These are phyloP conservation scores for Salix brachista DNA, from an alignment of 345 rosid genomes.

Conservation along the genomic window DNA sequence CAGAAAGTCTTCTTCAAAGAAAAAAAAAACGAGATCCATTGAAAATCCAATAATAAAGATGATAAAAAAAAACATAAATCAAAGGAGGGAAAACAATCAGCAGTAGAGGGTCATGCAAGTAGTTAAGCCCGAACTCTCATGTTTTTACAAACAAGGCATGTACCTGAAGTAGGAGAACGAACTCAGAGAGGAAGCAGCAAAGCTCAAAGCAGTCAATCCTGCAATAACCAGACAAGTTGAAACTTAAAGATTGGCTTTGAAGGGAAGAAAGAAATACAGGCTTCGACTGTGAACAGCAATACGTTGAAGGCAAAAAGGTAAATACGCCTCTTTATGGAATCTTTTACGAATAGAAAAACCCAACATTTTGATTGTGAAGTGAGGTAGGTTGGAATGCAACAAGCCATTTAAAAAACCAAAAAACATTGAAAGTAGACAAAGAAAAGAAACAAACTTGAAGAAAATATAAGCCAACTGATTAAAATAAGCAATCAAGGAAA, in stretches of 20 bases:
- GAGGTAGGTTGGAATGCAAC: slow-evolving; percentile 30
- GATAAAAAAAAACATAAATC: too few relatives aligned
- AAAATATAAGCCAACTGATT: neutral
- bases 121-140: neutral
- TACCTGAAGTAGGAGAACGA: slow-evolving; percentile 26
- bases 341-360: neutral
- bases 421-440: slow-evolving; percentile 6
- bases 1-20: neutral
- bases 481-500: slow-evolving; percentile 4
- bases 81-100: neutral
- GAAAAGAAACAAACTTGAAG: slow-evolving; percentile 8
- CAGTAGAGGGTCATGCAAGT: neutral
- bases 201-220: slow-evolving; percentile 18
- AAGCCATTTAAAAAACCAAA: slow-evolving; percentile 19
- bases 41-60: neutral
- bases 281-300: slow-evolving; percentile 25
- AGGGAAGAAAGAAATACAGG: slow-evolving; percentile 11
- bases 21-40: neutral
- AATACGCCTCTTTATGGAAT: slow-evolving; percentile 6
- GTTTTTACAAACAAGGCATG: neutral
- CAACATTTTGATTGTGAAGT: slow-evolving; percentile 19
- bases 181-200: slow-evolving; percentile 8
- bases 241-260: slow-evolving; percentile 18
- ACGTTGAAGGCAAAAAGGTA: slow-evolving; percentile 8
- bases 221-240: slow-evolving; percentile 19